Base-by-base conservation (phyloP, 768 basidiomycete species). In the Calocera viscosa region DNA sequence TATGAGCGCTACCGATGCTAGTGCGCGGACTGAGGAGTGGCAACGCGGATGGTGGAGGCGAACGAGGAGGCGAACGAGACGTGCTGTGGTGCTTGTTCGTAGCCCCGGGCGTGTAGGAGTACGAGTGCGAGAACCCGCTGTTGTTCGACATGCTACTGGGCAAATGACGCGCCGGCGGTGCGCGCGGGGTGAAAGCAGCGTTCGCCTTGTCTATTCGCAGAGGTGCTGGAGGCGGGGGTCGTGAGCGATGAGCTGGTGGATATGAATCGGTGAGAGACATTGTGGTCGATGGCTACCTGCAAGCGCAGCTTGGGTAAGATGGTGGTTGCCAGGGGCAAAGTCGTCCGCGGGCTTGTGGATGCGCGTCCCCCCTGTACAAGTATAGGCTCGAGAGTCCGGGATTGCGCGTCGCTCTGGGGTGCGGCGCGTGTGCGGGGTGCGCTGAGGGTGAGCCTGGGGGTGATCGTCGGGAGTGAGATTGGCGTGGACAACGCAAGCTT, bases 311-410 rank as follows among this genome's bases (percentile, higher is more conserved):
- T 11, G 30, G 24, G 26, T 12, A 26, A 5, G 5, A 32, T 30
- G 43, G 10, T 60, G 53, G 53, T 60, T 60, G 53, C 53, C 26
- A 60, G 53, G 53, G 53, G 26, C 53, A 26, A 60, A 60, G 19
- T 11, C 2, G 53, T 2, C 30, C 30, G 5, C 10, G 14, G 14
- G 53, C 7, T 2, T 19, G 16, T 5, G 53, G 53, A 5, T 26
- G 24, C 53, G 53, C 53, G 53, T 60, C 53, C 53, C 53, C 53
- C 53, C 26, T 14, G 53, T 60, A 30, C 53, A 60, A 60, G 53
- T 60, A 60, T 16, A 16, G 24, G 24, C 35, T 60, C 11, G 11
- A 32, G 14, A 14, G 26, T 2, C 8, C 30, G 26, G 53, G 53
- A 16, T 60, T 60, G 53, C 53, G 53, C 53, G 53, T 60, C 53